phyloP scores from a whole-genome alignment of 495 filamentous ascomycete genomes.

The Haplographium delicatum region DNA sequence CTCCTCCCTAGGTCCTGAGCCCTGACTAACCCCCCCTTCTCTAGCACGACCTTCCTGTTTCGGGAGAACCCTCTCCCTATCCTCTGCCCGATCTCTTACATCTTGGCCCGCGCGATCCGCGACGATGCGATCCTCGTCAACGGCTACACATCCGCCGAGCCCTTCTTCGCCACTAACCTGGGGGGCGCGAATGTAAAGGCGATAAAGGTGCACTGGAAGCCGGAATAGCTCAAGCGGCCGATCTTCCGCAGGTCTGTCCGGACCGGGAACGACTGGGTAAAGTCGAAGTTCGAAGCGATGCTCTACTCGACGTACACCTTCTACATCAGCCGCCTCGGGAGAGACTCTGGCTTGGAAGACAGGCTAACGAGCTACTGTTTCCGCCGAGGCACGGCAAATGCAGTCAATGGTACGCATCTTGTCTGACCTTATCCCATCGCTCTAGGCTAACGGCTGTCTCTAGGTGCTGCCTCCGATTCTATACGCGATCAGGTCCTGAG shows the following conservation, averaged over 20 bases:
- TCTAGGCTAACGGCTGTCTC: constrained; percentile 7
- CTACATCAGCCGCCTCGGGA: constrained; percentile 17
- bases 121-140: constrained; percentile 22
- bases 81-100: constrained; percentile 23
- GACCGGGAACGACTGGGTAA: constrained; percentile 8
- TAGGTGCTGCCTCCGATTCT: constrained; percentile 18
- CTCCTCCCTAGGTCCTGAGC: constrained; percentile 1
- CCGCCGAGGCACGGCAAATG: constrained; percentile 15
- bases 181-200: constrained; percentile 1
- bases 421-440: neutral
- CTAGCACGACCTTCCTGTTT: constrained; percentile 25
- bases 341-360: constrained; percentile 21
- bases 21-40: constrained; percentile 11
- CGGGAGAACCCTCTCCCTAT: constrained; percentile 19
- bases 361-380: constrained; percentile 25
- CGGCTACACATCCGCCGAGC: constrained; percentile 18
- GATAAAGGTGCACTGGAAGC: constrained; percentile 24
- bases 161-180: constrained; percentile 21
- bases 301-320: constrained; percentile 17
- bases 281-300: constrained; percentile 15
- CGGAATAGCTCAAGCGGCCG: constrained; percentile 17
- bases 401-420: constrained; percentile 20
- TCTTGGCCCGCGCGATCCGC: constrained; percentile 19
- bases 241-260: constrained; percentile 17
- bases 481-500: constrained; percentile 21